These are phyloP conservation scores for Globisporangium cystogenes DNA, from an alignment of 352 stramenopile species.

Conservation along the genomic window DNA sequence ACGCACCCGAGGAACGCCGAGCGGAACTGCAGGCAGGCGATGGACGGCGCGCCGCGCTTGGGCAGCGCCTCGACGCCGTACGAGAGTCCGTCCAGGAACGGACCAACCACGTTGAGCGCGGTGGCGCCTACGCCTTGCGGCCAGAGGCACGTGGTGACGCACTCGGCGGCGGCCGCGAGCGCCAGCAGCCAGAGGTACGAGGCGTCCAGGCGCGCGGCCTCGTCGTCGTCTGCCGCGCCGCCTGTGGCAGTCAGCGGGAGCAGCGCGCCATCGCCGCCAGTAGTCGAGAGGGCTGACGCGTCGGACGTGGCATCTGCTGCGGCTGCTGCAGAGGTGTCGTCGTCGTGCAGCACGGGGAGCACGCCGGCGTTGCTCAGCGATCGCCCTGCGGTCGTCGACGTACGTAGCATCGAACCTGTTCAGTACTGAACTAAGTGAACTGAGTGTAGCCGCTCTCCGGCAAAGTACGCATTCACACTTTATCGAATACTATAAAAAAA, in stretches of 20 bases:
- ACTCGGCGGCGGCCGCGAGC: slow-evolving; percentile 64
- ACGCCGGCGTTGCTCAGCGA: slow-evolving; percentile 1
- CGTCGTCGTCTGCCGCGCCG: slow-evolving; percentile 7
- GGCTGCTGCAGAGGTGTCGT: not conserved
- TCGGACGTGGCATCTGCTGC: too few species aligned
- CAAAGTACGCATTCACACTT: not conserved
- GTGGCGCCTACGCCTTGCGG: slow-evolving; percentile 64
- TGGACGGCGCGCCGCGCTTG: slow-evolving; percentile 21
- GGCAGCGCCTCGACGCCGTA: slow-evolving; percentile 50
- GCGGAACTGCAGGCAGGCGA: slow-evolving; percentile 61
- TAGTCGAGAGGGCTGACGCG: too few species aligned
- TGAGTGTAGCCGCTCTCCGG: too few species aligned
- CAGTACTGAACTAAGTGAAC: too few species aligned
- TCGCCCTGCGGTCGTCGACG: slow-evolving; percentile 5
- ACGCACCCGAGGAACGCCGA: slow-evolving; percentile 71
- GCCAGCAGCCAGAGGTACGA: slow-evolving; percentile 69
- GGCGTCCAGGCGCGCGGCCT: slow-evolving; percentile 33
- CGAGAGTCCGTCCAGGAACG: slow-evolving; percentile 69
- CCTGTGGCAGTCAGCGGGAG: not conserved
- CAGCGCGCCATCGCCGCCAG: not conserved
- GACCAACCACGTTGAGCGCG: slow-evolving; percentile 63
- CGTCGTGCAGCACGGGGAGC: slow-evolving; percentile 7
- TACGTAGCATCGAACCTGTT: slow-evolving; percentile 4
- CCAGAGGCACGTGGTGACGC: slow-evolving; percentile 75
- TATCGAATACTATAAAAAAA: not conserved